phyloP scores from a whole-genome alignment of 164 flowering plant genomes.

The Warburgia ugandensis region DNA sequence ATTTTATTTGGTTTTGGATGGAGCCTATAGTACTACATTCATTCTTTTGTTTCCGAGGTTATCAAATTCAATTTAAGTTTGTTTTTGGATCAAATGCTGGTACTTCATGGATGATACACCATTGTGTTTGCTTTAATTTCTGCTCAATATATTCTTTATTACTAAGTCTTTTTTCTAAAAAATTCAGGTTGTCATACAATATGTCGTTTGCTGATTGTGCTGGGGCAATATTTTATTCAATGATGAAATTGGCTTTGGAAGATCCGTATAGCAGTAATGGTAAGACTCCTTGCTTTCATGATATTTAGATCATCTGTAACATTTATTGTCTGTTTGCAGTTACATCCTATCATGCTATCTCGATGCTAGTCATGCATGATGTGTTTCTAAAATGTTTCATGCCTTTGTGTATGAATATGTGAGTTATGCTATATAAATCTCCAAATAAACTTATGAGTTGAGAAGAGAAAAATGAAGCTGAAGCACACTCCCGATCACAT shows the following conservation, averaged over 20 bases:
- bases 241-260: constrained; percentile 71
- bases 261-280: constrained; percentile 43
- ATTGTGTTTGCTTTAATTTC: neutral
- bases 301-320: neutral
- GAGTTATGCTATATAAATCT: neutral
- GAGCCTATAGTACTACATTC: neutral
- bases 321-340: neutral
- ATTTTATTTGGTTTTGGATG: neutral
- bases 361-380: neutral
- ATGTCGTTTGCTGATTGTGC: constrained; percentile 67
- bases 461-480: too few species aligned
- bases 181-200: constrained; percentile 72
- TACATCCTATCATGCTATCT: neutral
- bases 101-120: neutral
- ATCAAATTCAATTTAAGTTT: neutral
- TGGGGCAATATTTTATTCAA: constrained; percentile 74
- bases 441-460: too few species aligned
- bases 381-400: neutral
- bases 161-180: neutral
- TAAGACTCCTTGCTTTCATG: constrained; percentile 22
- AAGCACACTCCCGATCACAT: too few species aligned
- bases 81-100: neutral
- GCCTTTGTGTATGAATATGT: neutral
- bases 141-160: neutral
- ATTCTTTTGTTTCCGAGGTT: neutral